These are phyloP conservation scores for Wickerhamiella kurtzmanii DNA, from an alignment of 805 yeast genomes.

Conservation along the genomic window DNA sequence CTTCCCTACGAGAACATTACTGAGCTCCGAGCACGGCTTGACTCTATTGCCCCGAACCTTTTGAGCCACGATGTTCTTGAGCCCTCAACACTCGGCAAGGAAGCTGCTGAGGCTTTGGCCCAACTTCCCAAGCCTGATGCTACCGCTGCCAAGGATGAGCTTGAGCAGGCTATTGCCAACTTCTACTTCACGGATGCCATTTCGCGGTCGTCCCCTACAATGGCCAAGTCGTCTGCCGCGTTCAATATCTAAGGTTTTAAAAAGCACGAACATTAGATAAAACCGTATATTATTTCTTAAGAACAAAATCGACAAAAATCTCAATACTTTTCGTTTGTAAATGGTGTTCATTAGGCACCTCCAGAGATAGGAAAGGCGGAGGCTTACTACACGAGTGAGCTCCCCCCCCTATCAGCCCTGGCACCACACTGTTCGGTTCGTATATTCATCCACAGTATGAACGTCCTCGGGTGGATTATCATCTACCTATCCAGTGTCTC, in stretches of 20 bases:
- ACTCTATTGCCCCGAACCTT: constrained; percentile 69
- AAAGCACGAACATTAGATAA: too few relatives aligned
- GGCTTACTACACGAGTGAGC: too few relatives aligned
- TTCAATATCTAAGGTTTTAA: constrained; percentile 12
- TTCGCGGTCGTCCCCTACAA: constrained; percentile 75
- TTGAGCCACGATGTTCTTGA: constrained; percentile 64
- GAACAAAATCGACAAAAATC: neutral
- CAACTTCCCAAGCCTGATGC: constrained; percentile 31
- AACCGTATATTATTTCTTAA: constrained; percentile 1
- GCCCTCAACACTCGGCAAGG: constrained; percentile 45
- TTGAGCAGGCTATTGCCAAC: constrained; percentile 64
- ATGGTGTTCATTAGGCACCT: too few relatives aligned
- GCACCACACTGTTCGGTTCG: too few relatives aligned
- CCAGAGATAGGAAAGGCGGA: too few relatives aligned
- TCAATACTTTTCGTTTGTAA: too few relatives aligned
- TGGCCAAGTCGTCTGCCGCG: constrained; percentile 69
- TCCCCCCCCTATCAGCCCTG: too few relatives aligned
- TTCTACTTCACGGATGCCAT: constrained; percentile 82
- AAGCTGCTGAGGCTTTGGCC: constrained; percentile 32
- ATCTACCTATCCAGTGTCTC: neutral
- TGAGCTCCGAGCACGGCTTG: constrained; percentile 54
- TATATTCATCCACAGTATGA: too few relatives aligned
- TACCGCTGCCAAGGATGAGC: constrained; percentile 23
- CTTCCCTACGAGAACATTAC: constrained; percentile 66
- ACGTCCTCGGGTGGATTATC: neutral